A percentile compares a stretch with the other conserved stretches of the same genome.
These are phyloP conservation scores for Xylariaceae sp. DNA, from an alignment of 2,329 filamentous ascomycete genomes.

Conservation along the genomic window DNA sequence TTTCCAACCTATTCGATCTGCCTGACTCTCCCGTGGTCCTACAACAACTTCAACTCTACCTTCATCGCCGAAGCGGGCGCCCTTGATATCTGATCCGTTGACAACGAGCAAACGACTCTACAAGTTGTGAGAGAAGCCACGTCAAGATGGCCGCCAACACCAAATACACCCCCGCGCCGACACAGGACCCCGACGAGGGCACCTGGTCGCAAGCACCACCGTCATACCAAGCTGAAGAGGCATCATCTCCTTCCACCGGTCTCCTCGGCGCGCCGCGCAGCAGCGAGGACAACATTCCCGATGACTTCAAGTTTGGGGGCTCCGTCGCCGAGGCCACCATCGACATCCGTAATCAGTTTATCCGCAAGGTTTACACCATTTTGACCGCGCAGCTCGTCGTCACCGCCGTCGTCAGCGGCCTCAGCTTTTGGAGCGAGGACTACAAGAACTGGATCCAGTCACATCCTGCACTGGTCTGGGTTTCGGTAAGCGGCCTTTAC, in stretches of 20 bases:
- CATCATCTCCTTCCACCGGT: conserved; percentile 59
- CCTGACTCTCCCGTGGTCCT: background rate
- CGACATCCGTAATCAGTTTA: conserved; percentile 95
- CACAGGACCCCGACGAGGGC: conserved; percentile 82
- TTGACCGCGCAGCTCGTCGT: conserved; percentile 91
- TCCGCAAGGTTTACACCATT: conserved; percentile 97
- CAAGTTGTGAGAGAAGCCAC: background rate
- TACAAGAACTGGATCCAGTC: conserved; percentile 89
- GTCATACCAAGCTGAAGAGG: conserved; percentile 70
- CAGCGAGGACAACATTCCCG: conserved; percentile 89
- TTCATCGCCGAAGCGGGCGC: background rate
- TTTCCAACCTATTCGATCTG: conserved; percentile 7
- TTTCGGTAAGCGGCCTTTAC: conserved; percentile 68
- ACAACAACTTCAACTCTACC: conserved; percentile 4
- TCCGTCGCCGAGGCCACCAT: conserved; percentile 92
- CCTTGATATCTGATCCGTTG: background rate
- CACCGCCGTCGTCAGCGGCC: conserved; percentile 78
- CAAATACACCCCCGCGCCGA: conserved; percentile 83
- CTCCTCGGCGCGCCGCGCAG: conserved; percentile 72
- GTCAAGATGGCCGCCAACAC: conserved; percentile 71
- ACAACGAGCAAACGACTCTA: conserved; percentile 6
- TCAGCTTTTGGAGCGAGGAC: conserved; percentile 81
- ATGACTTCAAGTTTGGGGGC: conserved; percentile 99
- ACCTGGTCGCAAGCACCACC: conserved; percentile 75
- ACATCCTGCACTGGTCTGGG: conserved; percentile 83